phyloP scores from a whole-genome alignment of 768 basidiomycete genomes.

The Tulasnella sp. region DNA sequence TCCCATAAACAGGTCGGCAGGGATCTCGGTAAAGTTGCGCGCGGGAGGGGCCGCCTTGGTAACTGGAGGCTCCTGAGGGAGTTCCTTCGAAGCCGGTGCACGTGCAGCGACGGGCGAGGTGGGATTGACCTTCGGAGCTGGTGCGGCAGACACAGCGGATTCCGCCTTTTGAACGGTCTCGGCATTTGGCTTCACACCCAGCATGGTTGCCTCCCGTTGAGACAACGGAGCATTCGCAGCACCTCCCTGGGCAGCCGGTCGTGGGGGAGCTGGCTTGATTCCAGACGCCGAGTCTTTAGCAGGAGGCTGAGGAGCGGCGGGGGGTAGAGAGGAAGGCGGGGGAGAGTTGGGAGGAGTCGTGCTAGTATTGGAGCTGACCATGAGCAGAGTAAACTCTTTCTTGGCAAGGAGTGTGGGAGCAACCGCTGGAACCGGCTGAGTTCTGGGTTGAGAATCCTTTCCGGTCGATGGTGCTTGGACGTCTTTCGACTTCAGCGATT shows the following conservation, averaged over 20 bases:
- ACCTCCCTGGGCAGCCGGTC: neutral
- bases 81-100: neutral
- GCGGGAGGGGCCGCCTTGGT: neutral
- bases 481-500: neutral
- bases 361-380: neutral
- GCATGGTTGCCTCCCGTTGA: constrained; percentile 23
- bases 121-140: neutral
- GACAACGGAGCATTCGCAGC: constrained; percentile 28
- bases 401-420: neutral
- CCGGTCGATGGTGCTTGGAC: neutral
- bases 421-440: neutral
- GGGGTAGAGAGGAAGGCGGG: neutral
- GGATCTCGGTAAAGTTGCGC: neutral
- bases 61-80: neutral
- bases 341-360: constrained; percentile 14
- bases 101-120: neutral
- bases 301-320: neutral
- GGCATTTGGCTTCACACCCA: constrained; percentile 18
- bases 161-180: neutral
- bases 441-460: neutral
- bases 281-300: neutral
- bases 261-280: neutral
- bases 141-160: neutral
- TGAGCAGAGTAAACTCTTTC: constrained; percentile 9
- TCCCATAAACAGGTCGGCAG: neutral